Base-by-base conservation (phyloP, 495 filamentous ascomycete genomes). In the Hypoxylon crocopeplum region DNA sequence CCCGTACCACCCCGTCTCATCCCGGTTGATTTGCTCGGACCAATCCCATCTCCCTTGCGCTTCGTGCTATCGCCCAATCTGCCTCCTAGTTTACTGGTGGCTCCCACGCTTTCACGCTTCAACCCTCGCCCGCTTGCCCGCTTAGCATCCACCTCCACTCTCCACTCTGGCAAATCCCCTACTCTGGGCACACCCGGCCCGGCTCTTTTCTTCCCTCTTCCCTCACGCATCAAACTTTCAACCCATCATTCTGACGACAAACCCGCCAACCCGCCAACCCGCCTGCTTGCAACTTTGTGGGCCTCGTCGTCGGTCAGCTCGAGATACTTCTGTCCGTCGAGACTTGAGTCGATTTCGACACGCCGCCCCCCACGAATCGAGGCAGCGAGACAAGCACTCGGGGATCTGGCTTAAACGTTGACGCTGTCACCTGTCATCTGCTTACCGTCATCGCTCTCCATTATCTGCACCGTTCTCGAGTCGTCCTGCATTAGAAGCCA, bases 1-100 rank as follows among this genome's bases (percentile, higher is more conserved):
- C 40, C 40, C 46, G 47, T 52, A 46, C 56, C 33, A 52, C 25
- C 36, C 38, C 34, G 48, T 52, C 39, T 34, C 34, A 51, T 51
- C 59, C 61, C 61, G 61, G 61, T 50, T 64, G 61, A 64, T 64
- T 64, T 55, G 55, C 55, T 64, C 49, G 55, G 61, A 34, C 61
- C 61, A 64, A 64, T 64, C 61, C 55, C 49, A 60, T 47, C 48
- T 51, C 60, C 60, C 54, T 59, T 59, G 49, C 49, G 27, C 53
- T 57, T 47, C 30, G 55, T 47, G 44, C 61, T 50, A 58, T 61
- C 48, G 48, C 60, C 54, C 60, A 64, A 64, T 64, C 54, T 64
- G 55, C 61, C 55, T 34, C 12, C 32, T 34, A 12, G n/a, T 3
- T 34, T 10, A 10, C 24, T 19, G 30, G 11, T 16, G 13, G 42